phyloP scores from a whole-genome alignment of 2,329 filamentous ascomycete genomes.

The Aspergillus melleus region DNA sequence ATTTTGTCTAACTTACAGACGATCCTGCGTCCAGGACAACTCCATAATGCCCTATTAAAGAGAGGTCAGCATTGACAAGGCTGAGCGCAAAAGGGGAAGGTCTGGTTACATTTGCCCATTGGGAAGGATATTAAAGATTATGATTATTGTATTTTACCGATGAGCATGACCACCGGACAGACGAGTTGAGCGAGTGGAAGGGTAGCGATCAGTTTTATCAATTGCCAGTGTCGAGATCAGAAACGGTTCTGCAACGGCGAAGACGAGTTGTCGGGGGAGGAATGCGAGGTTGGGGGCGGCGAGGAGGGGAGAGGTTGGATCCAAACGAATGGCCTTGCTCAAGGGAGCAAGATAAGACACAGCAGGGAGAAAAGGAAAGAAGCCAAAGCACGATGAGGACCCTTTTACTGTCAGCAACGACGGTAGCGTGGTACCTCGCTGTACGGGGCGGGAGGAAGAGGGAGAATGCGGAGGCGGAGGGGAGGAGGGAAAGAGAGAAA shows the following conservation, averaged over 20 bases:
- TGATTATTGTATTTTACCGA: conserved; percentile 17
- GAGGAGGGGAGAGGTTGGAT: not conserved
- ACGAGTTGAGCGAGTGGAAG: not conserved
- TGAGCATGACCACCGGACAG: conserved; percentile 32
- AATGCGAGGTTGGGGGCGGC: not conserved
- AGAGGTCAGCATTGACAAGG: not conserved
- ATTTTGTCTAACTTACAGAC: conserved; percentile 57
- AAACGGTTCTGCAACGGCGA: not conserved
- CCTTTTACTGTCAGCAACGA: not conserved
- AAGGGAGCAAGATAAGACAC: conserved; percentile 14
- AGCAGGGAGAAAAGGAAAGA: conserved; percentile 1
- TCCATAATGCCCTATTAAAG: conserved; percentile 66
- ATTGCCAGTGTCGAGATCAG: not conserved
- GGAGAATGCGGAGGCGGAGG: conserved; percentile 1
- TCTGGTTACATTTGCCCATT: conserved; percentile 44
- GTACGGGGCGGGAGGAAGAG: not conserved
- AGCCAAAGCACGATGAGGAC: not conserved
- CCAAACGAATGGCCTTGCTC: conserved; percentile 18
- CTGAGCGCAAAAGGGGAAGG: not conserved
- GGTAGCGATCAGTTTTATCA: not conserved
- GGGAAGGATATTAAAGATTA: conserved; percentile 8
- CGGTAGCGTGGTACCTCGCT: not conserved
- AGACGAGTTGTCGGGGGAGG: not conserved
- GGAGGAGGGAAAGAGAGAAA: conserved; percentile 10
- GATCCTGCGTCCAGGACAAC: conserved; percentile 97